A percentile compares a stretch with the other conserved stretches of the same genome.
Evolutionary conservation across 1,139 yeast genomes (phyloP).

Genomic region (Ogataea hybrid): DNA sequence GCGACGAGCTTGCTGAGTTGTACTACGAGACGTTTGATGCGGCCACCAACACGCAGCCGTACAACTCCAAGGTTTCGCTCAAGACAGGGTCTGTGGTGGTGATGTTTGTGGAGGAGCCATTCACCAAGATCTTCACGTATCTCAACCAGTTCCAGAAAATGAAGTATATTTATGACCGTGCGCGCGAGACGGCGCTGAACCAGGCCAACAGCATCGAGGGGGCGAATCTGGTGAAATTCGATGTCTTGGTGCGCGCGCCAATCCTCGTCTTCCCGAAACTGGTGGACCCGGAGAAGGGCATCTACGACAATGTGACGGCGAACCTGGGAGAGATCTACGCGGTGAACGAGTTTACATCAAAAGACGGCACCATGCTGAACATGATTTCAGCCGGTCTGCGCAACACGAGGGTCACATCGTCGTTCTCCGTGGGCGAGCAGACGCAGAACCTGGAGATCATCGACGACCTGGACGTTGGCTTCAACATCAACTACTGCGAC

Average conservation of each 20-base stretch:
- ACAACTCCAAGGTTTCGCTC: too few species aligned
- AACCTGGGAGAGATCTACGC: conserved; percentile 84
- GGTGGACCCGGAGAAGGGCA: conserved; percentile 39
- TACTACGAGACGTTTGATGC: too few species aligned
- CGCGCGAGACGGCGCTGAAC: too few species aligned
- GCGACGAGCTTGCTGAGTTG: too few species aligned
- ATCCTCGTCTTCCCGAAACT: conserved; percentile 73
- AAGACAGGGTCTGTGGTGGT: too few species aligned
- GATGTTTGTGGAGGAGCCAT: too few species aligned
- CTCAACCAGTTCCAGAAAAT: too few species aligned
- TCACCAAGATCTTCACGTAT: too few species aligned
- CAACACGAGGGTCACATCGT: conserved; percentile 63
- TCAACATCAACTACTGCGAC: conserved; percentile 56
- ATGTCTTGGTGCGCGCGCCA: conserved; percentile 79
- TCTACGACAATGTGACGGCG: conserved; percentile 63
- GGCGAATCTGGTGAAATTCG: conserved; percentile 65
- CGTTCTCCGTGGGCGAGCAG: conserved; percentile 46
- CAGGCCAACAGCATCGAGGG: too few species aligned
- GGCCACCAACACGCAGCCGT: too few species aligned
- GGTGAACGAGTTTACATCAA: conserved; percentile 51
- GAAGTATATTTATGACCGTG: too few species aligned
- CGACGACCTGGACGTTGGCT: conserved; percentile 63
- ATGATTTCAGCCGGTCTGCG: conserved; percentile 66
- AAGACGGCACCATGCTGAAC: conserved; percentile 38
- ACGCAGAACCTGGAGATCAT: conserved; percentile 64